Percentiles rank a stretch among this genome's conserved stretches.
These are phyloP conservation scores for grape (Vitis vinifera) DNA, from an alignment of 164 flowering plant genomes.

Conservation along the genomic window ASM3070453v1 NC_081815.1:9987001-9987500, in stretches of 20 bases:
- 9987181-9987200: no score
- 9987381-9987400: conserved; percentile 81
- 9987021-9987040: no score
- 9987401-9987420: conserved; percentile 5
- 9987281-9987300: neutral
- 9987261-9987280: neutral
- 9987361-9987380: conserved; percentile 81
- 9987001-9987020: no score
- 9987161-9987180: no score
- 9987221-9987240: neutral
- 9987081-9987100: no score
- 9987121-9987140: no score
- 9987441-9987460: no score
- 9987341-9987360: conserved; percentile 69
- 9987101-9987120: no score
- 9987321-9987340: conserved; percentile 77
- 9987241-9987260: neutral
- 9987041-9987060: no score
- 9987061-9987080: no score
- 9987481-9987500: neutral
- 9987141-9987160: no score
- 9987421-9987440: neutral
- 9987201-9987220: neutral
- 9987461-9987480: neutral
- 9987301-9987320: conserved; percentile 86